Base-by-base conservation (phyloP, 208 protist genomes). In the Acanthamoeba castellanii region DNA sequence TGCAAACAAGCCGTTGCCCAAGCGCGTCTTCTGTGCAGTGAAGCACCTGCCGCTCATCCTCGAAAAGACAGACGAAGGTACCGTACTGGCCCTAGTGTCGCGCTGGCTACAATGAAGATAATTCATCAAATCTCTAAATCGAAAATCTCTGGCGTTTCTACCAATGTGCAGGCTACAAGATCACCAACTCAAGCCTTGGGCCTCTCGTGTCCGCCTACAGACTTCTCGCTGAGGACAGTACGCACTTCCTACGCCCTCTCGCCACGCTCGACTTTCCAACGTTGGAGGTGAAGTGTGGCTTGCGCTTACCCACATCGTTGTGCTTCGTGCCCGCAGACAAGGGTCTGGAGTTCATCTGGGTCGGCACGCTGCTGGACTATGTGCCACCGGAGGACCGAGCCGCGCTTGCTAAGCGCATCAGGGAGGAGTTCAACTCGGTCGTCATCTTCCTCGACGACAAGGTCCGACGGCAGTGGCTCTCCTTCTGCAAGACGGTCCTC, bases 401-500 rank as follows among this genome's bases (percentile, higher is more conserved):
- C 59, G 87, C 18, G 27, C 61, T 92, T 59, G 66, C 57, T 32
- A 92, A 92, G 66, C 57, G 66, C 64, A 45, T 92, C 52, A 8
- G 81, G 30, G 81, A 88, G 81, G 81, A 88, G 81, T 88, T 88
- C 52, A 88, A 88, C 81, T 88, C 81, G 3, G 50, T 88, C 5
- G 81, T 88, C 81, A 88, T 88, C 50, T 88, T 88, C 81, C 20
- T 88, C 42, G 81, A 88, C 20, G 81, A 88, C 81, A 88, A 88
- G 81, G 34, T 88, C n/a, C 81, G 81, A 55, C 81, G 81, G 34
- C 81, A 88, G 81, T 88, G 81, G 81, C 81, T 88, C 50, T 88
- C 81, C 81, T 88, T 88, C 81, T 88, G 81, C 81, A 88, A 88
- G 81, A 88, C 81, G 6, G 66, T 92, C 66, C 90, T 94, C 1